Evolutionary conservation across 306 rosid species (phyloP).

Genomic region (Lathyrus tuberosus): DNA sequence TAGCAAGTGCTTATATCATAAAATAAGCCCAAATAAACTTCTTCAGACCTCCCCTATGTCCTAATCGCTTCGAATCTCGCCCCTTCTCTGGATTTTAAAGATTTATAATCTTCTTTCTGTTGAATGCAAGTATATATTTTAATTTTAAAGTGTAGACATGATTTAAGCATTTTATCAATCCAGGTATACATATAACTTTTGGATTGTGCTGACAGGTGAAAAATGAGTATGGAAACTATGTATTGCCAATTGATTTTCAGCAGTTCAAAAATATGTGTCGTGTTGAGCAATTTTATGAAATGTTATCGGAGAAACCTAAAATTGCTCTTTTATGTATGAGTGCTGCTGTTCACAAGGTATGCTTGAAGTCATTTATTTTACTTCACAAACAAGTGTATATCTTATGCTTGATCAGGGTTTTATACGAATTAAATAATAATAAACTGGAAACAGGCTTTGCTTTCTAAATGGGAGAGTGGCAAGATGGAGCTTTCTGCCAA

Average conservation of each 20-base stretch:
- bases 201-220: conserved; percentile 48
- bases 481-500: conserved; percentile 53
- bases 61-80: not conserved
- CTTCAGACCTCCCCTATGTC: not conserved
- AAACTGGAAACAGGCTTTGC: conserved; percentile 58
- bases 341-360: conserved; percentile 80
- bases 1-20: conserved; percentile 3
- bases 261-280: conserved; percentile 54
- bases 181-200: conserved; percentile 6
- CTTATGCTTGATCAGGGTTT: conserved; percentile 25
- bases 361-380: conserved; percentile 4
- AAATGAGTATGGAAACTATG: conserved; percentile 52
- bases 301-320: conserved; percentile 73
- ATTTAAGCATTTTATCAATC: not conserved
- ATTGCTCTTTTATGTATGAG: conserved; percentile 72
- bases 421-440: conserved; percentile 20
- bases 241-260: conserved; percentile 69
- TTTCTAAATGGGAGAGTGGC: conserved; percentile 49
- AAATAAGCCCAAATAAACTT: not conserved
- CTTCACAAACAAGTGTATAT: conserved; percentile 16
- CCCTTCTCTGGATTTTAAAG: not conserved
- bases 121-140: not conserved
- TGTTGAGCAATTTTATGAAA: conserved; percentile 52
- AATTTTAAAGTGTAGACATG: not conserved
- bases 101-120: conserved; percentile 4